These are phyloP conservation scores for Zygosaccharomyces sapae DNA, from an alignment of 1,139 yeast genomes.

Conservation along the genomic window DNA sequence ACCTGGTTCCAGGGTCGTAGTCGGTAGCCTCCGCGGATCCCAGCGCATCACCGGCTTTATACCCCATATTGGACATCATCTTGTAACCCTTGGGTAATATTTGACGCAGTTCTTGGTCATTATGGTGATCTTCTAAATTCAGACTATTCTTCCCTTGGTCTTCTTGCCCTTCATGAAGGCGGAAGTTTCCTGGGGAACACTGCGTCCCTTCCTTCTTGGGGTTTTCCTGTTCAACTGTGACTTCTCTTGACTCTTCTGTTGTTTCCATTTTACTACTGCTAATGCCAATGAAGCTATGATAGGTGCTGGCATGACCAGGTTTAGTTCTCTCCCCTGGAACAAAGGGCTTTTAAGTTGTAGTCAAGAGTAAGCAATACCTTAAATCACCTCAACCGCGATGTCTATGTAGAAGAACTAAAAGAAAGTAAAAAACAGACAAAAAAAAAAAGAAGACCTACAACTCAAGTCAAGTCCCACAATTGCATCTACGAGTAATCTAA, in stretches of 20 bases:
- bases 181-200: not conserved
- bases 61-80: conserved; percentile 59
- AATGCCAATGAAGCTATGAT: conserved; percentile 11
- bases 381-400: not conserved
- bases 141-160: not conserved
- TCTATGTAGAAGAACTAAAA: not conserved
- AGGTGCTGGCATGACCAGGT: conserved; percentile 10
- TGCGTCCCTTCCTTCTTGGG: conserved; percentile 2
- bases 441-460: not conserved
- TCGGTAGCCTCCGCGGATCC: conserved; percentile 35
- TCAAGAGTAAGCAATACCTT: not conserved
- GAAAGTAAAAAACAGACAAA: not conserved
- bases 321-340: not conserved
- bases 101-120: conserved; percentile 1
- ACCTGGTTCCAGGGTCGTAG: conserved; percentile 19
- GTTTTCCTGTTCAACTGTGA: not conserved
- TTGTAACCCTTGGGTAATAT: conserved; percentile 42
- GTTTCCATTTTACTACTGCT: conserved; percentile 9
- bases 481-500: not conserved
- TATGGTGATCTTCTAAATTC: not conserved
- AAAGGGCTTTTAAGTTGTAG: not conserved
- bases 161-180: not conserved
- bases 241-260: conserved; percentile 8
- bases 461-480: not conserved
- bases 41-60: conserved; percentile 43